Conservation (phyloP, 805 yeast genomes). For the Starmerella vaccinii region DNA sequence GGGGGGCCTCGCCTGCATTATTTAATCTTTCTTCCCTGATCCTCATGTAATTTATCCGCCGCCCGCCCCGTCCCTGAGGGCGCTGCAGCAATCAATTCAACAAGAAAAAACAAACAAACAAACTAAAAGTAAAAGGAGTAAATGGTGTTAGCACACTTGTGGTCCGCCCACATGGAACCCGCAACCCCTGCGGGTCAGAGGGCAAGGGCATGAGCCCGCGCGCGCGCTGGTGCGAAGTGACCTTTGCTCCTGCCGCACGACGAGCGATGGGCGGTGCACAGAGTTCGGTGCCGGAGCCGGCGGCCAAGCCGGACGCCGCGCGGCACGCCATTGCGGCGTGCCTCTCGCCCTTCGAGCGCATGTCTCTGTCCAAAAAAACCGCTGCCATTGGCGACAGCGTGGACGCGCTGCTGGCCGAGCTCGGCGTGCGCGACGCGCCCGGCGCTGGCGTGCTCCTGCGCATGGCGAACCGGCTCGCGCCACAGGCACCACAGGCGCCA, state of each 20-base stretch:
- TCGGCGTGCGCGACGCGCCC: conserved; percentile 11
- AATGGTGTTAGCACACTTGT: too few species aligned
- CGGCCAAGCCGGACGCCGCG: background rate
- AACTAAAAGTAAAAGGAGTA: too few species aligned
- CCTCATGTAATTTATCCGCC: background rate
- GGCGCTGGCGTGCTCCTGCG: conserved; percentile 17
- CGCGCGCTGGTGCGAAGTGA: too few species aligned
- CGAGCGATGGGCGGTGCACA: background rate
- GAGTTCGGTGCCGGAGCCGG: background rate
- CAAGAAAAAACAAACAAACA: too few species aligned
- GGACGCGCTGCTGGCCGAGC: conserved; percentile 2
- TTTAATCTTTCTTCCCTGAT: background rate
- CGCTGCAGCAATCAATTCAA: too few species aligned
- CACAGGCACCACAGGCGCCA: background rate
- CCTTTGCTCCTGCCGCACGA: background rate
- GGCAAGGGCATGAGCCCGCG: too few species aligned
- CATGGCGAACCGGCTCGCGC: conserved; percentile 17
- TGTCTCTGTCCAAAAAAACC: conserved; percentile 9
- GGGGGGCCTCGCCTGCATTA: background rate
- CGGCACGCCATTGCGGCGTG: background rate
- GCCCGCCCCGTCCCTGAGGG: too few species aligned
- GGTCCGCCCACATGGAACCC: background rate
- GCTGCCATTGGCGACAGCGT: conserved; percentile 3
- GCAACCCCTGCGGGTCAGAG: too few species aligned
- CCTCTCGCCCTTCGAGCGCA: conserved; percentile 10